A percentile compares a stretch with the other conserved stretches of the same genome.
Conservation (phyloP, 331 rosid species). For the Arachis monticola region DNA sequence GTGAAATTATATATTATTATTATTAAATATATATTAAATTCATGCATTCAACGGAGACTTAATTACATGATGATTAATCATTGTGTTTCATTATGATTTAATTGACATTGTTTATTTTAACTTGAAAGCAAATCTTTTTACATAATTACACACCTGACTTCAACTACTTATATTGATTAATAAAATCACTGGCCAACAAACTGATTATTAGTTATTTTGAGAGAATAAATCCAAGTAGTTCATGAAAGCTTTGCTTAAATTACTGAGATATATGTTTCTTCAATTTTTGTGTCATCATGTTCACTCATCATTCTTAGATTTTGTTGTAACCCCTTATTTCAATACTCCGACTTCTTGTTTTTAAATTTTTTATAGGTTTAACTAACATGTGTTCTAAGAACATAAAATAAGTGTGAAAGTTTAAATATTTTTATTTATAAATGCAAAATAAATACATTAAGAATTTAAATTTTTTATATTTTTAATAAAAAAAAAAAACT, state of each 20-base stretch:
- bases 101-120: neutral
- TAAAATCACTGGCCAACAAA: constrained; percentile 9
- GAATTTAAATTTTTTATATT: too few relatives aligned
- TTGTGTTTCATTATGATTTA: neutral
- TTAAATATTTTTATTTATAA: too few relatives aligned
- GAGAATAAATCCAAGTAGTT: constrained; percentile 28
- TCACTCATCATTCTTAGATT: neutral
- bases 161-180: neutral
- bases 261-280: neutral
- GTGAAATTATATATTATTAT: constrained; percentile 27
- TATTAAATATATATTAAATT: neutral
- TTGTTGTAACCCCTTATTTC: too few relatives aligned
- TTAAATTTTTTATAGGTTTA: too few relatives aligned
- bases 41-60: neutral
- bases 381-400: too few relatives aligned
- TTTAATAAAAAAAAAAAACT: too few relatives aligned
- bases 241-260: constrained; percentile 20
- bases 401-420: too few relatives aligned
- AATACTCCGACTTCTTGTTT: too few relatives aligned
- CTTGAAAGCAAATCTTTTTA: constrained; percentile 20
- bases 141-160: constrained; percentile 9
- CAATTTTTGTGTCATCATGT: neutral
- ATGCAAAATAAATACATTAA: too few relatives aligned
- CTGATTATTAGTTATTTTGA: neutral
- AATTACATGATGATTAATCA: neutral